These are phyloP conservation scores for Candida montana DNA, from an alignment of 805 yeast genomes.

Conservation along the genomic window DNA sequence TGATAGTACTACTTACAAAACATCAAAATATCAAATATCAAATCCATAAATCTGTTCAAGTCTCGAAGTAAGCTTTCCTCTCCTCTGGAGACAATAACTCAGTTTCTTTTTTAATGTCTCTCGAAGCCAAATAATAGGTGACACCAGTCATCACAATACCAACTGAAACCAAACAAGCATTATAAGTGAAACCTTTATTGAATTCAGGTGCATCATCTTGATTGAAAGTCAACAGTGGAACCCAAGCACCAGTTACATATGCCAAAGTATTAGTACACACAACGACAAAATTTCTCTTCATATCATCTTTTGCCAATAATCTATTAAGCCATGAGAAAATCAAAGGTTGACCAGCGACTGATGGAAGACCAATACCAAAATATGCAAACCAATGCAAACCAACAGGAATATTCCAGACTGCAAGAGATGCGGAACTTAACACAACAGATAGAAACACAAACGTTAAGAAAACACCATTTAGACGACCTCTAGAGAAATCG, in stretches of 20 bases:
- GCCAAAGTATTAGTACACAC: constrained; percentile 38
- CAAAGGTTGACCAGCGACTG: constrained; percentile 54
- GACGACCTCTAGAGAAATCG: constrained; percentile 31
- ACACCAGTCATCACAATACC: too few species aligned
- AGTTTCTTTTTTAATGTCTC: too few species aligned
- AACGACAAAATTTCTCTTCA: constrained; percentile 32
- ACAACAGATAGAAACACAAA: constrained; percentile 35
- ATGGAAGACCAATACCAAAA: constrained; percentile 41
- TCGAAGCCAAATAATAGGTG: too few species aligned
- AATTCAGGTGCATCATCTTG: constrained; percentile 33
- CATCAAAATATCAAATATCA: too few species aligned
- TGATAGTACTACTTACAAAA: too few species aligned
- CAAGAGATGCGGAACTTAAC: constrained; percentile 37
- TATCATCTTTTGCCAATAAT: constrained; percentile 30
- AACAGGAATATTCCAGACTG: constrained; percentile 44
- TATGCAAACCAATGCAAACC: constrained; percentile 47
- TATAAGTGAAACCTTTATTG: constrained; percentile 34
- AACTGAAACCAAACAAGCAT: too few species aligned
- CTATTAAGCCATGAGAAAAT: constrained; percentile 53
- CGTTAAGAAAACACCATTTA: constrained; percentile 33
- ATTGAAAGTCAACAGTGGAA: constrained; percentile 37
- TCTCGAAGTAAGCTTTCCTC: too few species aligned
- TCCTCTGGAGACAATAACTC: too few species aligned
- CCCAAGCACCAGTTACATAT: constrained; percentile 36
- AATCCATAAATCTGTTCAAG: too few species aligned